Conservation (phyloP, 2,329 filamentous ascomycete genomes). For the Tolypocladium ophioglossoides region DNA sequence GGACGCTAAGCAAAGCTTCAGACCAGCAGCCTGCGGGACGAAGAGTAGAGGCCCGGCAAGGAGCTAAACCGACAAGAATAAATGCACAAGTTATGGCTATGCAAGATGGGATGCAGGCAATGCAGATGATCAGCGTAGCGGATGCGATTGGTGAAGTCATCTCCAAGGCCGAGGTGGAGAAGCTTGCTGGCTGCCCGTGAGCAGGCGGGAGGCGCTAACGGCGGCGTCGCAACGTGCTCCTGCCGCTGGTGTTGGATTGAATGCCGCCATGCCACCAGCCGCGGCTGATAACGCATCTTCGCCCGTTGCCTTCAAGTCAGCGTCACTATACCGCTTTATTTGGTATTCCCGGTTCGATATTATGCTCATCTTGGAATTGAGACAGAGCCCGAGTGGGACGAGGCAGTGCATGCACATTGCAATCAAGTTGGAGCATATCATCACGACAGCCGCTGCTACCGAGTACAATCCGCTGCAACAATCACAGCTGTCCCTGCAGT, state of each 20-base stretch:
- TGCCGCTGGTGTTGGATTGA: not conserved
- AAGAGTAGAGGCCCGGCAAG: not conserved
- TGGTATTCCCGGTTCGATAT: not conserved
- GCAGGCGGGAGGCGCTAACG: not conserved
- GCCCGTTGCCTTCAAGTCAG: not conserved
- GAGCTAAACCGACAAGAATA: not conserved
- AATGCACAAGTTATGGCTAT: not conserved
- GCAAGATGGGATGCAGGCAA: constrained; percentile 8
- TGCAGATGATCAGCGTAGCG: constrained; percentile 9
- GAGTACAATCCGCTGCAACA: not conserved
- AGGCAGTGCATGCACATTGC: not conserved
- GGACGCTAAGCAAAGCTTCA: not conserved
- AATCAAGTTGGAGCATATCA: not conserved
- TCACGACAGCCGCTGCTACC: too few species aligned
- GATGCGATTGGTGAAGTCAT: constrained; percentile 19
- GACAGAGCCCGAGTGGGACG: not conserved
- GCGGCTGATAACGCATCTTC: not conserved
- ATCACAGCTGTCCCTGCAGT: not conserved
- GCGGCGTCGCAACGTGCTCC: not conserved
- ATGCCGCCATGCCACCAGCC: not conserved
- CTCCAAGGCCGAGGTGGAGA: constrained; percentile 12
- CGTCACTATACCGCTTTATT: too few species aligned
- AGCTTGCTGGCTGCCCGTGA: not conserved
- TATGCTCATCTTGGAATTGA: not conserved
- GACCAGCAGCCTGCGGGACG: not conserved